Percentiles rank a stretch among this genome's conserved stretches.
Conservation (phyloP, 2,329 filamentous ascomycete genomes). For the Diaporthe caulivora region DNA sequence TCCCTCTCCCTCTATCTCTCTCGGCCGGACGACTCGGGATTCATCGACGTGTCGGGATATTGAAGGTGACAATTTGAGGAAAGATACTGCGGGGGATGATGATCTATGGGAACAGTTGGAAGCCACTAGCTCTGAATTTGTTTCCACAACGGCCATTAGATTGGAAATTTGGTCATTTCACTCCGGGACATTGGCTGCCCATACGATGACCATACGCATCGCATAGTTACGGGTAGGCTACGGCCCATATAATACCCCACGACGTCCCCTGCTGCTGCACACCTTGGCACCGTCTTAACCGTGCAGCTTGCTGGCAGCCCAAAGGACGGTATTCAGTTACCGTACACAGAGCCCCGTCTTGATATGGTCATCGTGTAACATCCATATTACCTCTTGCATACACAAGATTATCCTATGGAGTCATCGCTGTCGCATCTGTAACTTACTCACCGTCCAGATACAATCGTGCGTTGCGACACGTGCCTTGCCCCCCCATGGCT, state of each 20-base stretch:
- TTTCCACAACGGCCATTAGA: background rate
- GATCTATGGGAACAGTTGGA: no score
- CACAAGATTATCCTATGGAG: no score
- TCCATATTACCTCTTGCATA: conserved; percentile 4
- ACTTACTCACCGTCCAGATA: background rate
- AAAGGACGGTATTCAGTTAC: conserved; percentile 16
- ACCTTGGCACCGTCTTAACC: conserved; percentile 27
- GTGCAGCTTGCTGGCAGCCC: background rate
- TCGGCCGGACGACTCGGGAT: background rate
- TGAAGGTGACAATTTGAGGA: background rate
- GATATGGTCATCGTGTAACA: conserved; percentile 6
- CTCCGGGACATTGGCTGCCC: conserved; percentile 11
- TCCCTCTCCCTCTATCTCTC: no score
- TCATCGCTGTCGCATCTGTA: no score
- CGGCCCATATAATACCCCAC: conserved; percentile 17
- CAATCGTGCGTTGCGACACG: background rate
- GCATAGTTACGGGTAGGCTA: conserved; percentile 1
- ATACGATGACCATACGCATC: background rate
- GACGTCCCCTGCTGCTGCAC: background rate
- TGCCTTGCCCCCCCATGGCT: background rate
- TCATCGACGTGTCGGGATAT: no score
- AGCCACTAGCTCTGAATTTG: background rate
- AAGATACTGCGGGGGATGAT: no score
- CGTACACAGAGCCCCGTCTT: background rate
- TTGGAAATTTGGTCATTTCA: conserved; percentile 9